Evolutionary conservation across 78 protist species (phyloP), one percentile per base, ranked within the genome.

Genomic region (Blattamonas nauphoetae): DNA sequence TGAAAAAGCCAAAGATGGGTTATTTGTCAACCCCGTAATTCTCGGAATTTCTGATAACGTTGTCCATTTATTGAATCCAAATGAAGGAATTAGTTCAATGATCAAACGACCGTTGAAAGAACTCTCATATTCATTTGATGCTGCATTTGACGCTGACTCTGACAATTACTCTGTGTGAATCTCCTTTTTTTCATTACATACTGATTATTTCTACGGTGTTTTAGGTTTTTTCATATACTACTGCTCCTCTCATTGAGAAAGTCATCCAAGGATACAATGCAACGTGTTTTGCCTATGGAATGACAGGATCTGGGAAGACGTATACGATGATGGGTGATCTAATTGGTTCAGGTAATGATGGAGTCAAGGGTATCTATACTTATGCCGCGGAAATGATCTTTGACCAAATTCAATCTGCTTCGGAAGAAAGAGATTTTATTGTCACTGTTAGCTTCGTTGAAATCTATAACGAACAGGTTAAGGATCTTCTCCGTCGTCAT

Each of bases 231-330:
- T 35, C 46, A 38, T 3, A 35, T 11, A 86, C 86, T n/a, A 1
- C 2, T 3, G 43, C 3, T 1, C 21, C 36, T 0, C 80, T 80
- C 71, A 36, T 87, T 1, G 42, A n/a, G 1, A 0, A 3, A 43
- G 85, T 84, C 3, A 29, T 90, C 42, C 1, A 35, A 0, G 92
- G 92, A 1, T 1, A 1, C 88, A 90, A 90, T 71, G 90, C 88
- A 32, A 81, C 90, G 90, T 80, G 84, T 82, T 84, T 90, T 71
- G 87, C 92, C 78, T 45, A 93, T 1, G 97, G 97, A 4, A 86
- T 81, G 3, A 93, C 95, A 42, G 91, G 92, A 1, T 1, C 93
- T 0, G 90, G 91, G 1, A 90, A 90, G 81, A 91, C 92, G 43
- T 36, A 46, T 11, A 92, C 92, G 6, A 89, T 89, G 92, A 36